A percentile compares a stretch with the other conserved stretches of the same genome.
Evolutionary conservation across 805 yeast genomes (phyloP).

Genomic region (Saccharomyces kudriavzevii): DNA sequence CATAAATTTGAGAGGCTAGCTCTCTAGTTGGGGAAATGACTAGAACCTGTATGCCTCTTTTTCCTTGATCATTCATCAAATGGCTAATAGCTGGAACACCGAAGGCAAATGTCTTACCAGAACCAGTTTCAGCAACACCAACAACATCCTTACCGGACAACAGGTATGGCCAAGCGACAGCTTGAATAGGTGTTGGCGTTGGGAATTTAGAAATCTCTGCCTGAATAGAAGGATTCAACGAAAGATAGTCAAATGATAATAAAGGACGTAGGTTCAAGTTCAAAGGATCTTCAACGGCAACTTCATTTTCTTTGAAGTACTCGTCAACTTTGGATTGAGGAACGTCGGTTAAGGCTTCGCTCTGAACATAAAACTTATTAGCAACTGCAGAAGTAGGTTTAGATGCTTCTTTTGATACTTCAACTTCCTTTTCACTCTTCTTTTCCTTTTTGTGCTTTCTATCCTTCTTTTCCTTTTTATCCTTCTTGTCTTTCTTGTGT

Average conservation of each 20-base stretch:
- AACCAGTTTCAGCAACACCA: constrained; percentile 98
- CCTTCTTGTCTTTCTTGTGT: constrained; percentile 24
- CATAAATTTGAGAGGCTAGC: constrained; percentile 87
- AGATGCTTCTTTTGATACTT: constrained; percentile 28
- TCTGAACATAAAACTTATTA: constrained; percentile 32
- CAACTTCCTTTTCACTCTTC: constrained; percentile 24
- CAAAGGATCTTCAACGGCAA: constrained; percentile 64
- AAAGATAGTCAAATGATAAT: constrained; percentile 55
- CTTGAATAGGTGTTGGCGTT: constrained; percentile 92
- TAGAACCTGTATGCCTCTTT: constrained; percentile 58
- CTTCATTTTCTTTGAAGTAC: constrained; percentile 65
- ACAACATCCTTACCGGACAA: constrained; percentile 74
- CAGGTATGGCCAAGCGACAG: constrained; percentile 89
- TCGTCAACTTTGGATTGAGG: constrained; percentile 50
- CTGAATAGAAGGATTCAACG: constrained; percentile 48
- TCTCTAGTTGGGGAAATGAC: constrained; percentile 96
- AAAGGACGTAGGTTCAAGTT: constrained; percentile 54
- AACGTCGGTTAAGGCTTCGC: constrained; percentile 32
- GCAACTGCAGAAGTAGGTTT: constrained; percentile 17
- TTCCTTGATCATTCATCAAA: constrained; percentile 32
- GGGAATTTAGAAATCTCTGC: constrained; percentile 63
- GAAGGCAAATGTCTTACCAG: constrained; percentile 95
- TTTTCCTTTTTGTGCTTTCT: constrained; percentile 29
- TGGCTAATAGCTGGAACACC: constrained; percentile 90
- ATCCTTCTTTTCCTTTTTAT: constrained; percentile 30